Base-by-base conservation (phyloP, 1,284 basidiomycete species). In the Thelephora terrestris region DNA sequence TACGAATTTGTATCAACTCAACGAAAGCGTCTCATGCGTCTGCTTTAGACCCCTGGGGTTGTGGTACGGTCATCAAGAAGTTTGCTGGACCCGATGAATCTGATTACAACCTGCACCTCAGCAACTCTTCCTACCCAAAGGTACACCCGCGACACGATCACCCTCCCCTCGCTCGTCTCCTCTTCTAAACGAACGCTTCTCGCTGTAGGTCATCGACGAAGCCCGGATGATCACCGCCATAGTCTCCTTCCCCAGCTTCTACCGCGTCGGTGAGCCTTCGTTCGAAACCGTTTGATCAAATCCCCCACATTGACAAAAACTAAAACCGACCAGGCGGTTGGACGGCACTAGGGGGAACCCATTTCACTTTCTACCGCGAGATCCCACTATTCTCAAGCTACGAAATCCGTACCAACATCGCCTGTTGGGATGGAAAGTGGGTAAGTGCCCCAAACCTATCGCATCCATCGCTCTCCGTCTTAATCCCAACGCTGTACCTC, bases 371-470 rank as follows among this genome's bases (percentile, higher is more conserved):
- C 64, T 64, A 89, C 44, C 78, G 79, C 40, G 90, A 93, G 66
- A 90, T 93, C 39, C 81, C 88, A 0, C 79, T 90, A 43, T 68
- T 87, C 14, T 60, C 74, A 2, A 63, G 64, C 6, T 93, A 89
- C 57, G 79, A 89, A 62, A 75, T 92, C 32, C 74, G 85, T 47
- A 63, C 78, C n/a, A 71, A 64, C 27, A 64, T 86, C 16, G 82
- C 69, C 4, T 73, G 79, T 3, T 93, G 88, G 87, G 90, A 91
- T 51, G 70, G 82, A 45, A 93, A 93, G 76, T 92, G 90, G 90
- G 85, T 89, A 54, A 56, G 78, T 48, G 9, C 42, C 9, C 18
- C 44, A 21, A 43, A 23, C 45, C 35, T 48, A 16, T 43, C 39
- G 12, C 25, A 16, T 18, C 29, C 18, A 17, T 44, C 40, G 23